phyloP scores from a whole-genome alignment of 352 stramenopile genomes.

The Phytophthora idaei region DNA sequence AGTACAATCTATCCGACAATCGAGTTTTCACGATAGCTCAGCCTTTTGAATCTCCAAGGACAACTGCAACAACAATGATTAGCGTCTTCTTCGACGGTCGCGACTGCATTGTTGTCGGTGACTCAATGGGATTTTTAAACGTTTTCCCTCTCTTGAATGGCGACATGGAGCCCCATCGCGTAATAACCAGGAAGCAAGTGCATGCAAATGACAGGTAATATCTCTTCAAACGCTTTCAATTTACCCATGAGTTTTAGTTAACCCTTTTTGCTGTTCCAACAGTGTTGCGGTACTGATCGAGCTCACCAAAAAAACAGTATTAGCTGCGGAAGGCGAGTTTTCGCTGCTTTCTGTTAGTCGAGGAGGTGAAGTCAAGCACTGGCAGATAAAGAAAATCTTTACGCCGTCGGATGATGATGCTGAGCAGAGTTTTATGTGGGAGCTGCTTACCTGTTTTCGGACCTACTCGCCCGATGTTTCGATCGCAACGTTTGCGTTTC shows the following conservation, averaged over 20 bases:
- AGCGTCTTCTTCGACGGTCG: conserved; percentile 13
- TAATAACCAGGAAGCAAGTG: conserved; percentile 27
- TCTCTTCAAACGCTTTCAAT: background rate
- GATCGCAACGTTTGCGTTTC: conserved; percentile 30
- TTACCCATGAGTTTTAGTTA: background rate
- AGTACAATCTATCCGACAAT: conserved; percentile 37
- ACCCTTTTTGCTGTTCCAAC: background rate
- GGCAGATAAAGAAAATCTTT: conserved; percentile 25
- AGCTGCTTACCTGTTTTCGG: conserved; percentile 51
- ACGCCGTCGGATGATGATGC: background rate
- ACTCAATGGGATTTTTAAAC: conserved; percentile 24
- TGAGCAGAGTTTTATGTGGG: conserved; percentile 33
- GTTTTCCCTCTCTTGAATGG: conserved; percentile 19
- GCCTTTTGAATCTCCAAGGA: conserved; percentile 14
- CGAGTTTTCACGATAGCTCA: conserved; percentile 32
- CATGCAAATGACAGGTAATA: conserved; percentile 35
- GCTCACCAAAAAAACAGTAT: conserved; percentile 5
- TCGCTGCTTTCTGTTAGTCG: conserved; percentile 41
- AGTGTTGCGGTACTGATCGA: conserved; percentile 28
- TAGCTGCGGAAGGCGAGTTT: background rate
- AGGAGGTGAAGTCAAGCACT: conserved; percentile 57
- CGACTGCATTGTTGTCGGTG: conserved; percentile 22
- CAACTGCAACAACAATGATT: conserved; percentile 25
- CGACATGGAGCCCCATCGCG: background rate
- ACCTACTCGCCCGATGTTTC: conserved; percentile 48